phyloP scores from a whole-genome alignment of 331 rosid genomes.

The Arachis monticola region DNA sequence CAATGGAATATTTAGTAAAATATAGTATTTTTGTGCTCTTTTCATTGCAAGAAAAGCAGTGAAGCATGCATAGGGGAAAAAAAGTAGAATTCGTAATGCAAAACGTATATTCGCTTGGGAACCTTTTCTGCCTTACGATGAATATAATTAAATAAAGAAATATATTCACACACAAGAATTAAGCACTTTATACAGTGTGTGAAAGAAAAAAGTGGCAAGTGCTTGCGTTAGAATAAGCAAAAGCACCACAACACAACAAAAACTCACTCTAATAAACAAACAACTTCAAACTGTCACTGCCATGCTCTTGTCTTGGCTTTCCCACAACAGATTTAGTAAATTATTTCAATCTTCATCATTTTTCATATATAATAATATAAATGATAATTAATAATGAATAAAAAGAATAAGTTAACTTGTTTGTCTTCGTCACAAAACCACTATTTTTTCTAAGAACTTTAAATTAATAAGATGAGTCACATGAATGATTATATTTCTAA shows the following conservation, averaged over 20 bases:
- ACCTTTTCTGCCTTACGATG: slow-evolving; percentile 51
- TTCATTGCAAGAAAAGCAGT: slow-evolving; percentile 50
- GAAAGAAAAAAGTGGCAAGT: neutral
- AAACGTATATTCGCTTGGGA: slow-evolving; percentile 49
- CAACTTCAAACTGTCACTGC: slow-evolving; percentile 14
- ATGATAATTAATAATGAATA: neutral
- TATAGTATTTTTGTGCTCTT: neutral
- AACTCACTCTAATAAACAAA: neutral
- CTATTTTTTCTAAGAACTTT: too few species aligned
- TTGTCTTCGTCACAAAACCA: neutral
- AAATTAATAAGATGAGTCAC: too few species aligned
- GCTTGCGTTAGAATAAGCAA: neutral
- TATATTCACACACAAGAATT: neutral
- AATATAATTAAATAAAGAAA: slow-evolving; percentile 1
- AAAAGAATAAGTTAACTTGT: neutral
- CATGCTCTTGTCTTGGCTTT: neutral
- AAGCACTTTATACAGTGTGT: neutral
- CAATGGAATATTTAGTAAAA: slow-evolving; percentile 13
- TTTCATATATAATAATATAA: neutral
- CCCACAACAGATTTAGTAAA: neutral
- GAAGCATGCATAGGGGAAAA: slow-evolving; percentile 19
- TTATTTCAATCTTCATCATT: neutral
- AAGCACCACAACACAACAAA: slow-evolving; percentile 1
- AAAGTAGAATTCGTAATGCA: slow-evolving; percentile 31
- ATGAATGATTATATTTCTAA: too few species aligned